phyloP scores from a whole-genome alignment of 2,329 filamentous ascomycete genomes.

The Thielaviopsis cerberus region DNA sequence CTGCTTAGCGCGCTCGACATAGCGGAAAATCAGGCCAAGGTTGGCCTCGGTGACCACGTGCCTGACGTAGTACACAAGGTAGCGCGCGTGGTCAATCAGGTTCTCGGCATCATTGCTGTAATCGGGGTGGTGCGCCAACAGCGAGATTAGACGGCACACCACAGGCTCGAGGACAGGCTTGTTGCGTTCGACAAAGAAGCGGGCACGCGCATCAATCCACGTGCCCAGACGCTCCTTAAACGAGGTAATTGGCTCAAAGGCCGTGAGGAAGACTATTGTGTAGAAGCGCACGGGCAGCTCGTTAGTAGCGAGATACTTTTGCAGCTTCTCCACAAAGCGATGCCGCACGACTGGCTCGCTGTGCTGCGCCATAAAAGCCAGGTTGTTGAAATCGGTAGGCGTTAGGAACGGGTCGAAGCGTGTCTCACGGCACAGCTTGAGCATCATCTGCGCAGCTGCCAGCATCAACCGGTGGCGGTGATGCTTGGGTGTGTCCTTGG shows the following conservation, averaged over 20 bases:
- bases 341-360: constrained; percentile 52
- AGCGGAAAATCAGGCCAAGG: constrained; percentile 71
- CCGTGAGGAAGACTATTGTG: constrained; percentile 72
- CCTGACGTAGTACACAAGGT: constrained; percentile 75
- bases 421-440: constrained; percentile 69
- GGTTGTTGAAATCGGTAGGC: constrained; percentile 56
- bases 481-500: constrained; percentile 52
- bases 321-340: constrained; percentile 66
- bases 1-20: constrained; percentile 84
- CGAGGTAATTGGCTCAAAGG: constrained; percentile 65
- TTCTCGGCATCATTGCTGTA: constrained; percentile 50
- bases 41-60: constrained; percentile 74
- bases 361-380: constrained; percentile 71
- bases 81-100: constrained; percentile 65
- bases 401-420: constrained; percentile 58
- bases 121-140: constrained; percentile 87
- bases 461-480: constrained; percentile 71
- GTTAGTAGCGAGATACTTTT: constrained; percentile 68
- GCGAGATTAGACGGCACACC: constrained; percentile 65
- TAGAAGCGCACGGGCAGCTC: constrained; percentile 63
- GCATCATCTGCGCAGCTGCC: constrained; percentile 55
- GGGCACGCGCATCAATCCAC: constrained; percentile 71
- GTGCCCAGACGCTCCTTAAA: constrained; percentile 62
- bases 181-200: constrained; percentile 41
- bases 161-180: constrained; percentile 58